A percentile compares a stretch with the other conserved stretches of the same genome.
Evolutionary conservation across 441 rosid species (phyloP).

Genomic region (Gossypium davidsonii): DNA sequence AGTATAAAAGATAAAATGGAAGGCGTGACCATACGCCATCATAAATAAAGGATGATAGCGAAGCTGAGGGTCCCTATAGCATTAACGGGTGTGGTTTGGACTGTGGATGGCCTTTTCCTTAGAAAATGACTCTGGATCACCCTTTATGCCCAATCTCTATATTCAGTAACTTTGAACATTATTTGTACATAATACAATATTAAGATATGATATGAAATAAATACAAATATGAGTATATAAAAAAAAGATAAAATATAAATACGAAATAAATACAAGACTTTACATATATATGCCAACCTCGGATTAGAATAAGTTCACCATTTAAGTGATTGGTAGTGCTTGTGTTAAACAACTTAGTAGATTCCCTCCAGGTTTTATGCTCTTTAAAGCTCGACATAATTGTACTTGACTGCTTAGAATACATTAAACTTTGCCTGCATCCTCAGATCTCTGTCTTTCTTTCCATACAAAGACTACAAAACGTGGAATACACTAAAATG

Average conservation of each 20-base stretch:
- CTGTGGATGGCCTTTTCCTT: slow-evolving; percentile 10
- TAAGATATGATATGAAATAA: background rate
- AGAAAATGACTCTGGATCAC: background rate
- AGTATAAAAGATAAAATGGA: background rate
- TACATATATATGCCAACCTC: background rate
- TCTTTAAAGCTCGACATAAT: slow-evolving; percentile 43
- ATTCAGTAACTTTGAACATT: background rate
- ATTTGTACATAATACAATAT: no score
- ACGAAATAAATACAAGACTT: background rate
- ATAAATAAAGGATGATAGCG: slow-evolving; percentile 54
- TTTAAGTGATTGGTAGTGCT: slow-evolving; percentile 11
- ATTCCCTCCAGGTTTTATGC: slow-evolving; percentile 64
- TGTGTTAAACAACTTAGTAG: slow-evolving; percentile 15
- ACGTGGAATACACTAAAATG: slow-evolving; percentile 1
- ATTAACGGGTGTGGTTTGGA: slow-evolving; percentile 15
- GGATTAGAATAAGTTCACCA: slow-evolving; percentile 7
- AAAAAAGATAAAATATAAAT: no score
- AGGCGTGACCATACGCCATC: slow-evolving; percentile 59
- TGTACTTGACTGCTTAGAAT: slow-evolving; percentile 21
- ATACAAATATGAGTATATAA: background rate
- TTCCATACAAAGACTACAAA: background rate
- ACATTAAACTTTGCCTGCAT: slow-evolving; percentile 8
- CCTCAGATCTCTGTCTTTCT: background rate
- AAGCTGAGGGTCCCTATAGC: slow-evolving; percentile 26
- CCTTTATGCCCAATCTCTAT: slow-evolving; percentile 18